Evolutionary conservation across 208 protist genomes (phyloP), one percentile per base, ranked within the genome.

Genomic region (Acanthamoeba healyi): DNA sequence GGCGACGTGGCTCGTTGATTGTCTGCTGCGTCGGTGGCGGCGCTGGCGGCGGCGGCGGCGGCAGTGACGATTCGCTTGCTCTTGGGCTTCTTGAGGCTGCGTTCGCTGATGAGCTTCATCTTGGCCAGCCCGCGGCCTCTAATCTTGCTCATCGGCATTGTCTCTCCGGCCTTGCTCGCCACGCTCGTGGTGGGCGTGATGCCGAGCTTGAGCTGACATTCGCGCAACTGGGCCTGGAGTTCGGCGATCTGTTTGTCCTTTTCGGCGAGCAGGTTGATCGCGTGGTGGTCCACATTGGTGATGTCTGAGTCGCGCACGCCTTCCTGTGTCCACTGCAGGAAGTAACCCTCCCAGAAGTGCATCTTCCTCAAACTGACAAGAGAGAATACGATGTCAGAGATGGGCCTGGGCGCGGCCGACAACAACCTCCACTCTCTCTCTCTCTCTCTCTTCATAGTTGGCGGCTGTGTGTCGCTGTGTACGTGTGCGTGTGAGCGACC

Each of bases 341-440:
- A 91, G 58, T 91, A 91, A n/a, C 56, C 49, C 56, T 91, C 56
- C 84, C 84, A 91, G 56, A 91, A 72, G 54, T 72, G 84, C 84
- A 91, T 63, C 34, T 72, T 91, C 24, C 84, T 6, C 56, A 91
- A n/a, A 10, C 77, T 86, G 10, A 7, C 36, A 79, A 22, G 1
- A 22, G 65, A n/a, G n/a, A n/a, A n/a, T n/a, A n/a, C n/a, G n/a
- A n/a, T n/a, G 65, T 74, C 26, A 63, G 56, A n/a, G 29, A 17
- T 38, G 32, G 5, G 63, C 14, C 26, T 82, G 42, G 34, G 70
- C n/a, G n/a, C n/a, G n/a, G n/a, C n/a, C n/a, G n/a, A n/a, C n/a
- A n/a, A n/a, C n/a, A n/a, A n/a, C n/a, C n/a, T n/a, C n/a, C n/a
- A n/a, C n/a, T n/a, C n/a, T n/a, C n/a, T n/a, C n/a, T n/a, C n/a